A percentile compares a stretch with the other conserved stretches of the same genome.
Evolutionary conservation across 2,329 filamentous ascomycete genomes (phyloP).

Genomic region (Fusarium scirpi): DNA sequence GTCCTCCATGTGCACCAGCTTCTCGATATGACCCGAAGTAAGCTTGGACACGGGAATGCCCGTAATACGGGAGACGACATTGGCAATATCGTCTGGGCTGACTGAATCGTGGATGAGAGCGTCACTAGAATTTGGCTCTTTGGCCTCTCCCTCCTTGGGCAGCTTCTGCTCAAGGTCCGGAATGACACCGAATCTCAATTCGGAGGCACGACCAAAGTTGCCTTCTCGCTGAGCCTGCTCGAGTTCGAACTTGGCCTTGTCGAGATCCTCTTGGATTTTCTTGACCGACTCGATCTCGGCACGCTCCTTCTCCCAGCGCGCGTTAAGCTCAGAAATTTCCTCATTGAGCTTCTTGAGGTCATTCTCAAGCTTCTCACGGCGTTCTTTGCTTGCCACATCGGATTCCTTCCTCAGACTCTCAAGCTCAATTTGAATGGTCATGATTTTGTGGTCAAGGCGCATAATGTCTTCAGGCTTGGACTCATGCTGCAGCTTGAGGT

Average conservation of each 20-base stretch:
- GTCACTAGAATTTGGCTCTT: conserved; percentile 54
- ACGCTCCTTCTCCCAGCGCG: conserved; percentile 91
- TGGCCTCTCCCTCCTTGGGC: conserved; percentile 75
- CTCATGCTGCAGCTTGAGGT: conserved; percentile 91
- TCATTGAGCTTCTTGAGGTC: conserved; percentile 82
- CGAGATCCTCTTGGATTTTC: conserved; percentile 86
- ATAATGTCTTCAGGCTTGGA: conserved; percentile 97
- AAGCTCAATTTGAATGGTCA: conserved; percentile 96
- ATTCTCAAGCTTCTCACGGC: conserved; percentile 85
- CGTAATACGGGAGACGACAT: conserved; percentile 89
- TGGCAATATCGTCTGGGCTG: conserved; percentile 93
- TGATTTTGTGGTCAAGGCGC: conserved; percentile 91
- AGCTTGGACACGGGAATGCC: conserved; percentile 94
- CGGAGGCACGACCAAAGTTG: conserved; percentile 90
- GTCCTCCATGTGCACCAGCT: conserved; percentile 96
- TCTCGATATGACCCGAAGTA: conserved; percentile 93
- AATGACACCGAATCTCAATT: conserved; percentile 89
- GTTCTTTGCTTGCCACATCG: conserved; percentile 88
- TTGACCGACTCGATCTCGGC: conserved; percentile 89
- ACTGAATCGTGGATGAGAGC: conserved; percentile 91
- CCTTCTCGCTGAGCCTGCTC: conserved; percentile 89
- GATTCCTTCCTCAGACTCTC: conserved; percentile 95
- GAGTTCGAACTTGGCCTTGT: conserved; percentile 85
- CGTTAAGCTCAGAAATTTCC: conserved; percentile 78
- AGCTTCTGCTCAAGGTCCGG: conserved; percentile 83